A percentile compares a stretch with the other conserved stretches of the same genome.
phyloP scores from a whole-genome alignment of 371 early-diverging fungal species.

The Saksenaea vasiformis region DNA sequence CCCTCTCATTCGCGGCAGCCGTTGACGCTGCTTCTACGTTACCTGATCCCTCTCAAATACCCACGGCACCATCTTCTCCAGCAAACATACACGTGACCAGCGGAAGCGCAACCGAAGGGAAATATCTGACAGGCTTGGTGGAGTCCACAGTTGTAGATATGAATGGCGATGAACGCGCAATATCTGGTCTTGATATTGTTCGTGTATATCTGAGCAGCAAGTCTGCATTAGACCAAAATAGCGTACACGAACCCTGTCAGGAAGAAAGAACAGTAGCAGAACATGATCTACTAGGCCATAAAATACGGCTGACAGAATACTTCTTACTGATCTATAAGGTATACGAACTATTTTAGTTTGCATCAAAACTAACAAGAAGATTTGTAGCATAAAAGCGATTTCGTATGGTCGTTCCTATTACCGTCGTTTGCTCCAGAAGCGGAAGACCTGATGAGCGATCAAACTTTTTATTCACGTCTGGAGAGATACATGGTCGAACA shows the following conservation, averaged over 20 bases:
- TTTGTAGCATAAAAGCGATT: conserved; percentile 33
- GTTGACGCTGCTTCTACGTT: not conserved
- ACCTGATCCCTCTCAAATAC: conserved; percentile 5
- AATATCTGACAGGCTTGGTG: conserved; percentile 36
- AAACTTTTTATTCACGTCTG: conserved; percentile 25
- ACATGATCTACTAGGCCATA: too few relatives aligned
- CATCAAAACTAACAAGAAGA: not conserved
- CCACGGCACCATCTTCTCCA: conserved; percentile 13
- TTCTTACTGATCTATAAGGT: conserved; percentile 60
- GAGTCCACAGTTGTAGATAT: conserved; percentile 26
- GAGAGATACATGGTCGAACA: conserved; percentile 27
- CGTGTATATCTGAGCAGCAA: conserved; percentile 40
- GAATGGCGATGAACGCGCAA: conserved; percentile 32
- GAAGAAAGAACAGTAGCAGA: conserved; percentile 9
- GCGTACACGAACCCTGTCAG: conserved; percentile 9
- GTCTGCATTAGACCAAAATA: conserved; percentile 5
- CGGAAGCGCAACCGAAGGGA: conserved; percentile 17
- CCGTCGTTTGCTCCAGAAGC: conserved; percentile 25
- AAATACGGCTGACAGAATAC: conserved; percentile 37
- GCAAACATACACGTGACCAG: conserved; percentile 15
- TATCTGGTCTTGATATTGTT: conserved; percentile 31
- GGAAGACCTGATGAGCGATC: conserved; percentile 28
- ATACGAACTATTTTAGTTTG: not conserved
- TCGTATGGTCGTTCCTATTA: conserved; percentile 43
- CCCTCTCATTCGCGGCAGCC: not conserved